Evolutionary conservation across 768 basidiomycete species (phyloP), one percentile per base, ranked within the genome.

Genomic region (Psilocybe subaeruginosa): DNA sequence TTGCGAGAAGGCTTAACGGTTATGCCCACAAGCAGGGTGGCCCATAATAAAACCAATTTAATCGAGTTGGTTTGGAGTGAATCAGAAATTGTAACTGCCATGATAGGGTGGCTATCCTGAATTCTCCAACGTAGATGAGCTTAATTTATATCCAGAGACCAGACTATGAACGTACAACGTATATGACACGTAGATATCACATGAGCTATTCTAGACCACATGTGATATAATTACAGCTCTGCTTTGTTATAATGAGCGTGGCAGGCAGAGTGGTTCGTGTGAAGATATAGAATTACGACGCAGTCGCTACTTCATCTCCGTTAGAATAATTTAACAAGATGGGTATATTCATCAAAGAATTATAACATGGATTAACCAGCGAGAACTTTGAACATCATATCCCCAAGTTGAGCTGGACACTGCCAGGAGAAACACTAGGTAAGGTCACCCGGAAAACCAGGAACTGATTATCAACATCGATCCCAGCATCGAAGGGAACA

Each of bases 371-470:
- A 23, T 23, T 23, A 23, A 35, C 33, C 11, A 11, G 11, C 41
- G 14, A 43, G 14, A 30, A 33, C 8, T 23, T 5, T 3, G 8
- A 16, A 17, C 23, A 29, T 37, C 12, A 57, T 1, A 57, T 57
- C 9, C 46, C 46, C n/a, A 57, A 46, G n/a, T 35, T 48, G 17
- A 48, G 46, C n/a, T 57, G 46, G 2, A 70, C 60, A 39, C 65
- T 66, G 0, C 68, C 68, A 29, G 55, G 37, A 16, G 54, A 41
- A 4, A 70, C 74, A 5, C 74, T 75, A 23, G 86, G 79, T 3
- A 89, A 74, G 2, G 85, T 87, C 2, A 86, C 77, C 16, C 84
- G 74, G 72, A 80, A 87, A 1, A 87, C 85, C 58, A 87, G 56
- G 68, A 86, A 79, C 67, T 88, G 85, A 67, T 81, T 87, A 66